Percentiles rank a stretch among this genome's conserved stretches.
phyloP scores from a whole-genome alignment of 306 rosid genomes.

The Vigna angularis region DNA sequence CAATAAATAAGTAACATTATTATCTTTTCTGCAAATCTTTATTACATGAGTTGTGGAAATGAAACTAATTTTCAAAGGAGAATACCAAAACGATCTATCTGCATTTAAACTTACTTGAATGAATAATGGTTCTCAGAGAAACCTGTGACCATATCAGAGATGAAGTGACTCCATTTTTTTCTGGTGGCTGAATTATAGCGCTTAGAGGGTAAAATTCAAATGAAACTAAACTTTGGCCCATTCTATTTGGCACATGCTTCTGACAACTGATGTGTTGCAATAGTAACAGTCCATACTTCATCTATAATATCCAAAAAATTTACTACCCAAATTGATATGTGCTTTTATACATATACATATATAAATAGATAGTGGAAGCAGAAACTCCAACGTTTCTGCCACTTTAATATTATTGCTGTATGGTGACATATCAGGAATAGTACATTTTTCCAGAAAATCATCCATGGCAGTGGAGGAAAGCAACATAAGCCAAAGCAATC shows the following conservation, averaged over 20 bases:
- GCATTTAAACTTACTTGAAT: neutral
- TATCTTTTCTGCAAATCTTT: neutral
- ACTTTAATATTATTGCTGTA: slow-evolving; percentile 25
- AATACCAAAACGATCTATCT: neutral
- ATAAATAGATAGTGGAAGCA: slow-evolving; percentile 31
- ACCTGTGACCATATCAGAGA: slow-evolving; percentile 11
- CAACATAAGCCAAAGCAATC: slow-evolving; percentile 44
- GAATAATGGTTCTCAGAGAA: neutral
- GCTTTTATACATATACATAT: slow-evolving; percentile 2
- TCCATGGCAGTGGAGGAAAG: slow-evolving; percentile 61
- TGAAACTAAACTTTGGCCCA: slow-evolving; percentile 49
- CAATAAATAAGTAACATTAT: no score
- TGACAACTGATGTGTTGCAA: slow-evolving; percentile 55
- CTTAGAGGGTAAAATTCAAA: slow-evolving; percentile 45
- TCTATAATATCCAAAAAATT: slow-evolving; percentile 44
- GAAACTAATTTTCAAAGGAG: neutral
- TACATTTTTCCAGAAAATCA: slow-evolving; percentile 25
- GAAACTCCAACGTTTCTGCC: slow-evolving; percentile 41
- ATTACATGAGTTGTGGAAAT: neutral
- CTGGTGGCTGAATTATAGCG: slow-evolving; percentile 17
- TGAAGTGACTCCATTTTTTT: slow-evolving; percentile 18
- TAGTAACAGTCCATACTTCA: slow-evolving; percentile 51
- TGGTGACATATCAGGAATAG: slow-evolving; percentile 37
- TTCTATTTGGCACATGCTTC: slow-evolving; percentile 51
- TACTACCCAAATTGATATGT: slow-evolving; percentile 20